Evolutionary conservation across 164 flowering plant genomes (phyloP).

Genomic region (Macadamia tetraphylla): DNA sequence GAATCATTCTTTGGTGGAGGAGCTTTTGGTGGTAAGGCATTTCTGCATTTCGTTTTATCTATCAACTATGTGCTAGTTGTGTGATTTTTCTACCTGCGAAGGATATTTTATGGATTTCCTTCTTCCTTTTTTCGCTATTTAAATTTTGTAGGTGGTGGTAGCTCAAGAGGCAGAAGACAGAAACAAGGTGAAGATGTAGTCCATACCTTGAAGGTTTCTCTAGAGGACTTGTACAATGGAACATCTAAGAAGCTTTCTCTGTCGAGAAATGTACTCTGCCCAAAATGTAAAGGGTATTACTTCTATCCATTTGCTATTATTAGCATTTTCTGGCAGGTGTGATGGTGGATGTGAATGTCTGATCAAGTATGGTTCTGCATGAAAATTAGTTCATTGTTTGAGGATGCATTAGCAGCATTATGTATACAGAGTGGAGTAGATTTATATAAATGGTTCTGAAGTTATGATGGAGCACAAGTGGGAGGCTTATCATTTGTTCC

Average conservation of each 20-base stretch:
- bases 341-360: too few species aligned
- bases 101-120: too few species aligned
- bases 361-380: too few species aligned
- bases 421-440: too few species aligned
- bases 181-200: conserved; percentile 64
- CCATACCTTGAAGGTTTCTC: conserved; percentile 50
- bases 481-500: too few species aligned
- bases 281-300: conserved; percentile 58
- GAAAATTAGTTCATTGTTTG: too few species aligned
- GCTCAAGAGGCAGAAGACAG: conserved; percentile 51
- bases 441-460: too few species aligned
- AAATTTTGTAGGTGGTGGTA: conserved; percentile 30
- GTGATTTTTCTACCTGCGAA: background rate
- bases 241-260: conserved; percentile 60
- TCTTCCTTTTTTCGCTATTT: background rate
- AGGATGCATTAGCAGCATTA: too few species aligned
- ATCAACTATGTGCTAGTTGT: background rate
- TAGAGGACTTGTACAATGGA: conserved; percentile 65
- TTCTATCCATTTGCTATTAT: too few species aligned
- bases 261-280: conserved; percentile 44
- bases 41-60: background rate
- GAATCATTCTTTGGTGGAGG: conserved; percentile 55
- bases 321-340: too few species aligned
- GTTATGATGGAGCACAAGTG: too few species aligned
- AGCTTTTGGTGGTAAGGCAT: conserved; percentile 34